Evolutionary conservation across 2,329 filamentous ascomycete genomes (phyloP), one percentile per base, ranked within the genome.

Genomic region (Aspergillus puulaauensis): DNA sequence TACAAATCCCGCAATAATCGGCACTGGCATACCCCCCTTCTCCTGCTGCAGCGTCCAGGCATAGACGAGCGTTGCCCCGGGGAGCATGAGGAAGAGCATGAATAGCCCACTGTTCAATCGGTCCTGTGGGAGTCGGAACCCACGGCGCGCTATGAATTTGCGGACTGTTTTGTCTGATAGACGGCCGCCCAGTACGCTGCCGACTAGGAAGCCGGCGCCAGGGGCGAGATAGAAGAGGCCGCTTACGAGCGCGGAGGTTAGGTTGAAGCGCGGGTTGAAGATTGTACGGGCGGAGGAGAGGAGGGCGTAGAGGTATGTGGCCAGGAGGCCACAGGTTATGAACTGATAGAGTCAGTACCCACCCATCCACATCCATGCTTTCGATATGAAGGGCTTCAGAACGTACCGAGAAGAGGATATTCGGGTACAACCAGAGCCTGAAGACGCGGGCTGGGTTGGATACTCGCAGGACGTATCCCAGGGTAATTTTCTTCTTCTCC

Each of bases 211-310:
- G 0, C 89, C 89, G 33, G 80, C 81, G 3, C 88, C 89, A 0
- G 89, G 89, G 0, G 88, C 86, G 27, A 91, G 83, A 69, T 91
- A 92, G 75, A 92, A 90, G 2, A 91, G 80, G 0, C 88, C 88
- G 2, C 82, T 84, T 63, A 90, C 81, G 8, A 90, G 79, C 0
- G 88, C 87, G 0, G 84, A 79, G 0, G 83, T 83, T 8, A 91
- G 79, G 54, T 86, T 73, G 75, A 91, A 91, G 23, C 88, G 85
- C 0, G 89, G 89, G 66, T 91, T 90, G 51, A 92, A 80, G 14
- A 91, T 83, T 63, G 89, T 88, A 17, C 89, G 86, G 55, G 90
- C 88, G 0, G 85, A 86, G 0, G 87, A 89, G 11, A 89, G 79
- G 2, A 89, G 77, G 2, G 79, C 80, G 71, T 90, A 90, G 70